Evolutionary conservation across 176 grass and related monocot species (phyloP), one percentile per base, ranked within the genome.

Genomic region (Paspalum notatum): DNA sequence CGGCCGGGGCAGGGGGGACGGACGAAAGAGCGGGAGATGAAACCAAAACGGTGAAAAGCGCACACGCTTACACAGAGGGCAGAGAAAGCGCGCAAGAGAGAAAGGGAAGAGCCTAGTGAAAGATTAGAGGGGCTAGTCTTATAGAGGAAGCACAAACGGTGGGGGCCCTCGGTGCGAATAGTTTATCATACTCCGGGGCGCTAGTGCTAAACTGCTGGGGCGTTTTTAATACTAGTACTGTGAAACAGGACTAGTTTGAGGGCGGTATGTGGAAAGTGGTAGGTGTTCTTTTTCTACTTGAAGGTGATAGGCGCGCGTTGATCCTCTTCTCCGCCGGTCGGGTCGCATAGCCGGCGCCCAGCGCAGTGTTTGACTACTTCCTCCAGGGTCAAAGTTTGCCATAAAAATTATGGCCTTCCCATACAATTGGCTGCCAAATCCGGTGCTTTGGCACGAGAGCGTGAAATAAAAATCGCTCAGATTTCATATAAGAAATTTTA

Each of bases 11-110:
- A 47, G 41, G 56, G 26, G 32, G 39, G 32, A 62, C 32, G 3
- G 32, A 60, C 27, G 72, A 88, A 88, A 71, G 80, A 68, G 89
- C 89, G 89, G 85, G 91, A 94, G 89, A 89, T 27, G 58, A 91
- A 73, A 85, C 81, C 71, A 62, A 68, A 80, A 74, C 62, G 48
- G 83, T 61, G 41, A 87, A 84, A 80, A 52, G 27, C 67, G 67
- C 50, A 57, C 74, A 83, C 58, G 50, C 48, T 58, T 65, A 52
- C 37, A 42, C 63, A 12, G 64, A 65, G 42, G 52, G 54, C 20
- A 40, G 32, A 22, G 45, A 67, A 74, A 41, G 18, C 44, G 3
- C 21, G 15, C 27, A 67, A 44, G 39, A 44, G 17, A 65, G 42
- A 61, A 38, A 51, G 21, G 57, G 65, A 73, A 82, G 24, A 42